These are phyloP conservation scores for Rhodotorula toruloides DNA, from an alignment of 768 basidiomycete species.

Conservation along the genomic window DNA sequence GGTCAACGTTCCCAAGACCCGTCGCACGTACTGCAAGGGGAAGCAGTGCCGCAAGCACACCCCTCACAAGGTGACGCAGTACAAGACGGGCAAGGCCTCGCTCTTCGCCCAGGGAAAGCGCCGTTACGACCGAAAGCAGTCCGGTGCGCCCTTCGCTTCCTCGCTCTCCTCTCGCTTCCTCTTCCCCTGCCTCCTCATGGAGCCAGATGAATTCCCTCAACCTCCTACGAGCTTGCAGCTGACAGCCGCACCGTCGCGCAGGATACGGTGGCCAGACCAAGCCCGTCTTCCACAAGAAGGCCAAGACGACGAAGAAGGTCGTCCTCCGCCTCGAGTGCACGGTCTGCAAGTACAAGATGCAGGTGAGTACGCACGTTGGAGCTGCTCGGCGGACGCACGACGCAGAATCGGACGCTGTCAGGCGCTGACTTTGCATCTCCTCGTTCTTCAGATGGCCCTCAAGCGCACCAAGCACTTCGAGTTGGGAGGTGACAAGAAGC, in stretches of 20 bases:
- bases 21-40: constrained; percentile 97
- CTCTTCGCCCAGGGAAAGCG: constrained; percentile 98
- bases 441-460: constrained; percentile 58
- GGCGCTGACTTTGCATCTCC: constrained; percentile 49
- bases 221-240: no score
- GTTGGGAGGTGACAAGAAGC: constrained; percentile 99
- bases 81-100: constrained; percentile 99
- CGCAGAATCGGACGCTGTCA: no score
- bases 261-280: constrained; percentile 99
- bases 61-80: constrained; percentile 99
- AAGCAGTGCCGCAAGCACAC: constrained; percentile 96
- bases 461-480: constrained; percentile 99
- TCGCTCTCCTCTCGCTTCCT: not conserved
- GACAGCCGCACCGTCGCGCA: constrained; percentile 41
- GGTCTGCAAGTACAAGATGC: constrained; percentile 96
- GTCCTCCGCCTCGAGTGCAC: constrained; percentile 97
- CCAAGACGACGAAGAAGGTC: constrained; percentile 99
- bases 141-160: constrained; percentile 47
- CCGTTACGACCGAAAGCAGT: constrained; percentile 98
- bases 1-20: constrained; percentile 98
- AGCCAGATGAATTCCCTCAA: no score
- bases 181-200: no score
- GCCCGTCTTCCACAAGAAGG: constrained; percentile 98
- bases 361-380: no score
- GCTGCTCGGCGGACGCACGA: no score